Conservation (phyloP, 441 rosid genomes). For the Erysimum cheiri region DNA sequence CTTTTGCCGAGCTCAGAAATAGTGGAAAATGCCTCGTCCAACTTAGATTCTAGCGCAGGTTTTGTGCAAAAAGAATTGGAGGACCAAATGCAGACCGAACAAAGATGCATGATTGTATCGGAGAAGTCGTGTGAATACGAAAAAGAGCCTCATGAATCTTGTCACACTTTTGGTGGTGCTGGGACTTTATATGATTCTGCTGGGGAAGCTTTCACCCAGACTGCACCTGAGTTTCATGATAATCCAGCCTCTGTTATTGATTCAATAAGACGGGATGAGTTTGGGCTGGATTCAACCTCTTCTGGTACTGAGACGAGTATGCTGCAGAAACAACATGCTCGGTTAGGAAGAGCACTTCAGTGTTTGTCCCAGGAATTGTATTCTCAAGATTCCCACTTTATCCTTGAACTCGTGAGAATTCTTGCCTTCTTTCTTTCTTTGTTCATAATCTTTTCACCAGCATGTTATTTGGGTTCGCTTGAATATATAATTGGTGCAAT, state of each 20-base stretch:
- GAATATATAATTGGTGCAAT: constrained; percentile 12
- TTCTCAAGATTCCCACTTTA: constrained; percentile 99
- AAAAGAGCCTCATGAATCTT: constrained; percentile 42
- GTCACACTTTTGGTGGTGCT: constrained; percentile 36
- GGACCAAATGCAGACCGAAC: constrained; percentile 40
- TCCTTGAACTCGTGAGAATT: constrained; percentile 91
- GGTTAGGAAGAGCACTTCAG: constrained; percentile 98
- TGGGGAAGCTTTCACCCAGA: constrained; percentile 39
- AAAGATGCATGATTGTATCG: constrained; percentile 35
- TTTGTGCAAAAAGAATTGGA: constrained; percentile 45
- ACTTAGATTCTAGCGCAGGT: constrained; percentile 38
- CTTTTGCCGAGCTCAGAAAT: constrained; percentile 31
- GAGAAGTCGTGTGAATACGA: constrained; percentile 34
- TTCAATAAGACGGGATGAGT: constrained; percentile 89
- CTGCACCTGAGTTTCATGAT: constrained; percentile 45
- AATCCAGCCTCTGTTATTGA: constrained; percentile 69
- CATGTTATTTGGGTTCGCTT: constrained; percentile 12
- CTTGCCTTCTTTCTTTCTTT: constrained; percentile 25
- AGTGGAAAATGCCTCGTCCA: constrained; percentile 42
- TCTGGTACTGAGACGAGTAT: constrained; percentile 72
- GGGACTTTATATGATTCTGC: constrained; percentile 45
- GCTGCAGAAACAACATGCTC: constrained; percentile 98
- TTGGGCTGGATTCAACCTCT: constrained; percentile 82
- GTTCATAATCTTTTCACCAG: constrained; percentile 27
- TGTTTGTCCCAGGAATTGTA: constrained; percentile 98